Conservation (phyloP, 352 stramenopile genomes). For the Phytophthora hibernalis region DNA sequence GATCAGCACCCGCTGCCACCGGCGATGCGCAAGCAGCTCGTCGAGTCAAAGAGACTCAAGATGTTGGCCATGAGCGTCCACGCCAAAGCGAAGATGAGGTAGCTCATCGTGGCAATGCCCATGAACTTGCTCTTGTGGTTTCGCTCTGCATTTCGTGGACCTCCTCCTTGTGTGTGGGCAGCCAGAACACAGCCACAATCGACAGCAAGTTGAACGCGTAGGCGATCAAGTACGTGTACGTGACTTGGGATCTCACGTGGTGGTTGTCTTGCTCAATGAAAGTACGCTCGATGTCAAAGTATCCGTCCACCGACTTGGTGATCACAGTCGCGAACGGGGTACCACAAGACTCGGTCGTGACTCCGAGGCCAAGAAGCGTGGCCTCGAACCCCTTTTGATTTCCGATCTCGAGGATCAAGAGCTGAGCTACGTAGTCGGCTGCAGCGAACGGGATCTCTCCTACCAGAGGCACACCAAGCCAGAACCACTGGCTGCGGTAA, state of each 20-base stretch:
- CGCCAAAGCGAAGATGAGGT: conserved; percentile 41
- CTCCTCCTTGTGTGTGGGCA: conserved; percentile 59
- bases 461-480: conserved; percentile 52
- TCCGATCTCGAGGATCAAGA: conserved; percentile 54
- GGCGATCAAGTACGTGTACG: conserved; percentile 52
- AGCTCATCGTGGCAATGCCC: conserved; percentile 32
- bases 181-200: conserved; percentile 44
- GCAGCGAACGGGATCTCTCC: conserved; percentile 44
- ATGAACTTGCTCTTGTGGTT: conserved; percentile 42
- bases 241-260: conserved; percentile 49
- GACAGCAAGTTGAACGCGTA: conserved; percentile 56
- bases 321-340: conserved; percentile 53
- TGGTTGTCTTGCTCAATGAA: conserved; percentile 40
- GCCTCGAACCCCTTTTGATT: conserved; percentile 48
- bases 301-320: conserved; percentile 46
- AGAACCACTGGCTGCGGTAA: conserved; percentile 62
- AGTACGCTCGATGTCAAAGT: conserved; percentile 43
- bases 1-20: conserved; percentile 42
- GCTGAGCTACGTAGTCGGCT: conserved; percentile 36
- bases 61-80: conserved; percentile 66
- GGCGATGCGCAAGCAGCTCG: conserved; percentile 49
- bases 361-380: conserved; percentile 45
- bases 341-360: conserved; percentile 39
- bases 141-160: conserved; percentile 42
- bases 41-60: conserved; percentile 49